Base-by-base conservation (phyloP, 345 rosid genomes). In the Bruguiera sexangula region DNA sequence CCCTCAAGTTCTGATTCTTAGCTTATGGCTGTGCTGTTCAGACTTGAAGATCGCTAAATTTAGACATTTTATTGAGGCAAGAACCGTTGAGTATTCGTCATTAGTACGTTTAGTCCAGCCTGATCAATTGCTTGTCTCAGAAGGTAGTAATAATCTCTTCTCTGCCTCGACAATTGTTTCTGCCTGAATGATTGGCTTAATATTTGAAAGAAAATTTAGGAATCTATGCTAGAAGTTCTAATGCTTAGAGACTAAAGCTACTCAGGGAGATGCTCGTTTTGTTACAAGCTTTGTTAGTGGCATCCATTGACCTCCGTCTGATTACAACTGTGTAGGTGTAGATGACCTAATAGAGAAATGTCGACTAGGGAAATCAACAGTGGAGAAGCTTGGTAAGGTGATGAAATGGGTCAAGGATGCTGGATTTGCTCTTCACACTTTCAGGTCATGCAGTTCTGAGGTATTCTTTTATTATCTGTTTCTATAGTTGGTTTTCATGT, bases 11-110 rank as follows among this genome's bases (percentile, higher is more conserved):
- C 21, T 2, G 19, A 27, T 59, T 54, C 60, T 27, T 59, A 11
- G 22, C 39, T 39, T 29, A 8, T 21, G n/a, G 50, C 66, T 37
- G 6, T 6, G 58, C 16, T 6, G 4, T 68, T 69, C 75, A 85
- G 88, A 87, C 76, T 75, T 85, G 65, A 87, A 87, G 76, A 73
- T 87, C 39, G 57, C 73, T 13, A 80, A 65, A 72, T 80, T 81
- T 65, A 78, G 80, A 37, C 75, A 70, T 43, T 69, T 76, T 63
- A 43, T 83, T 56, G 75, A 78, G 75, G 87, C 84, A 43, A 82
- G 66, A 79, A 82, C 86, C 4, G 85, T 66, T 21, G 82, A 78
- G 30, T 85, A 73, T 67, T 83, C 91, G 2, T 82, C 87, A 0
- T 21, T 82, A 48, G 34, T 50, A 21, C 59, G 69, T 62, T 71